phyloP scores from a whole-genome alignment of 1,284 basidiomycete genomes.

The Malassezia caprae region DNA sequence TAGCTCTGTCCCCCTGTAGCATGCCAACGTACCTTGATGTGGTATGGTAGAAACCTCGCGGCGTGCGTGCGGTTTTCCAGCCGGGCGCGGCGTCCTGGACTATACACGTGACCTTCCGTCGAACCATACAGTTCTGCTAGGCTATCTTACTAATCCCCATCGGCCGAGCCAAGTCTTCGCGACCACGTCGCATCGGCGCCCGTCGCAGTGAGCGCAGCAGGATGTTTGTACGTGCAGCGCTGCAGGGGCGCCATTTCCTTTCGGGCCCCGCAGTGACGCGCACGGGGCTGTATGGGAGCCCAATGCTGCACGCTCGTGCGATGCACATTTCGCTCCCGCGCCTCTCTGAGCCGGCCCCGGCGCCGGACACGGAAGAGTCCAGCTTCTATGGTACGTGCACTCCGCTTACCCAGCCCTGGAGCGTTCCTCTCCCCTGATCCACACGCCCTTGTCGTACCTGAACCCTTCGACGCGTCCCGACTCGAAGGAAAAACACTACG shows the following conservation, averaged over 20 bases:
- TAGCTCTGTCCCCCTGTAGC: neutral
- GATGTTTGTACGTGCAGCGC: conserved; percentile 3
- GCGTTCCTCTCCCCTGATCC: conserved; percentile 11
- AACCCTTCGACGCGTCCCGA: conserved; percentile 10
- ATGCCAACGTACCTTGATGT: conserved; percentile 9
- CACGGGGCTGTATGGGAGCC: neutral
- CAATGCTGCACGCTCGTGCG: neutral
- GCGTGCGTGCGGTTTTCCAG: conserved; percentile 2
- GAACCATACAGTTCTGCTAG: conserved; percentile 12
- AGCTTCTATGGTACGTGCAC: neutral
- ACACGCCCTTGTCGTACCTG: conserved; percentile 13
- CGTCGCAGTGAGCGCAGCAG: neutral
- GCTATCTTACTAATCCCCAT: neutral
- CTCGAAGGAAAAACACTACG: conserved; percentile 33
- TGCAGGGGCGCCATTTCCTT: neutral
- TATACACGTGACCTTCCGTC: conserved; percentile 4
- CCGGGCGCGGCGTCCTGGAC: neutral
- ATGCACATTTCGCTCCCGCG: neutral
- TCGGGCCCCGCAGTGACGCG: neutral
- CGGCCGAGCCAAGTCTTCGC: neutral
- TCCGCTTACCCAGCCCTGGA: conserved; percentile 5
- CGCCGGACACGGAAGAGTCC: neutral
- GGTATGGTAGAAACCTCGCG: conserved; percentile 7
- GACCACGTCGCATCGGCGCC: neutral
- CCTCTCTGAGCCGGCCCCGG: neutral